These are phyloP conservation scores for Prunus yedoensis DNA, from an alignment of 331 rosid species.

Conservation along the genomic window DNA sequence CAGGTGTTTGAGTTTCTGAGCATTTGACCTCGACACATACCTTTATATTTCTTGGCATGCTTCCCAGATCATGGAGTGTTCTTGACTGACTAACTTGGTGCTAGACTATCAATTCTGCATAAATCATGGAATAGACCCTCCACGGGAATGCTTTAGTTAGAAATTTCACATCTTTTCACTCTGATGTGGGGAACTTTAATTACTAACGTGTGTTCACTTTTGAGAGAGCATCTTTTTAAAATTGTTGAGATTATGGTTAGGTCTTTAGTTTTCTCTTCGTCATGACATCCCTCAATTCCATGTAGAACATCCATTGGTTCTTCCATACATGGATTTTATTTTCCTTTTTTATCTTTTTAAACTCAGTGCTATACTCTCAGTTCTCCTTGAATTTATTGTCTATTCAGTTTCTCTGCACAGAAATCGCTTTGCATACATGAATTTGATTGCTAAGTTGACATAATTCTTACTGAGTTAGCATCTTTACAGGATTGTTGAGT, in stretches of 20 bases:
- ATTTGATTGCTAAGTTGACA: neutral
- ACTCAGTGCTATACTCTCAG: neutral
- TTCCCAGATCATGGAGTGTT: neutral
- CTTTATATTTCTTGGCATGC: neutral
- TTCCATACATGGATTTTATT: neutral
- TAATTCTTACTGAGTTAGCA: neutral
- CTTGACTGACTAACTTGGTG: neutral
- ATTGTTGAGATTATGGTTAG: neutral
- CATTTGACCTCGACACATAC: neutral
- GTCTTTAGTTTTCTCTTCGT: neutral
- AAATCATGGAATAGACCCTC: neutral
- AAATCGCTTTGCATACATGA: neutral
- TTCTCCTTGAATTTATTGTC: neutral
- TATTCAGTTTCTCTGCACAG: neutral
- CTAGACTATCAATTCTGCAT: neutral
- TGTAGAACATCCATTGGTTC: too few relatives aligned
- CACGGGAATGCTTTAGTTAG: neutral
- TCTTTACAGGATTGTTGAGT: neutral
- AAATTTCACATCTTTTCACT: neutral
- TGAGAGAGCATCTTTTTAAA: neutral
- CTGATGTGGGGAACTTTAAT: neutral
- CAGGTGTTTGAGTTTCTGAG: neutral
- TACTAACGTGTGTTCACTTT: neutral
- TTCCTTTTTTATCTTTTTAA: neutral
- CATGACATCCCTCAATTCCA: neutral